Conservation (phyloP, 345 rosid species). For the Hypericum perforatum region DNA sequence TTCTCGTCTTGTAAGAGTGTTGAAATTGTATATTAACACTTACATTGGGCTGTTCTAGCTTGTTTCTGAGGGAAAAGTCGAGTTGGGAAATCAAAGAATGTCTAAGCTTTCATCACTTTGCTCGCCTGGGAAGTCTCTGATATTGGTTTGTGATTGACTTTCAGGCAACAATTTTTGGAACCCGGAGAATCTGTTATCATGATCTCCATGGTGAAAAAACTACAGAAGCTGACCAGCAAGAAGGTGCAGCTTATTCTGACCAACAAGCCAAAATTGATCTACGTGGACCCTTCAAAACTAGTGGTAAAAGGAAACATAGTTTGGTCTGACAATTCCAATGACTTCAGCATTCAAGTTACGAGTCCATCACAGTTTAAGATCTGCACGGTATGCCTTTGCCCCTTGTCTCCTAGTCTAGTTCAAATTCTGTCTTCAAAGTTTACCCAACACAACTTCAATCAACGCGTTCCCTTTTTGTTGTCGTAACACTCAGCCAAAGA, state of each 20-base stretch:
- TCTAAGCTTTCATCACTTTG: background rate
- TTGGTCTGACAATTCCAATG: conserved; percentile 88
- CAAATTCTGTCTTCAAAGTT: too few relatives aligned
- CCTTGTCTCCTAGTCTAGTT: too few relatives aligned
- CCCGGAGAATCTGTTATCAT: conserved; percentile 86
- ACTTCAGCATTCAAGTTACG: conserved; percentile 67
- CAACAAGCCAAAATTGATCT: conserved; percentile 79
- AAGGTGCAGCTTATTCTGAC: conserved; percentile 97
- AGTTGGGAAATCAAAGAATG: background rate
- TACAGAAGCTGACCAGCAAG: conserved; percentile 83
- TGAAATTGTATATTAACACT: too few relatives aligned
- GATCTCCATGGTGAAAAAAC: conserved; percentile 92
- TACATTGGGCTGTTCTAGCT: too few relatives aligned
- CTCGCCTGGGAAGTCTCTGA: too few relatives aligned
- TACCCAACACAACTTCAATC: too few relatives aligned
- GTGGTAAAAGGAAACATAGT: conserved; percentile 65
- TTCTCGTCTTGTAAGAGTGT: too few relatives aligned
- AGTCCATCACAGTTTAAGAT: conserved; percentile 87
- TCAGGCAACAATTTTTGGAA: conserved; percentile 96
- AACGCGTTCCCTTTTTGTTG: background rate
- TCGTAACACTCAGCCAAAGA: conserved; percentile 63
- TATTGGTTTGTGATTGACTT: background rate
- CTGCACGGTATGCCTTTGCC: conserved; percentile 47
- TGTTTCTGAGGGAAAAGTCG: background rate
- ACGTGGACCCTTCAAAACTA: conserved; percentile 82